Base-by-base conservation (phyloP, 1,139 yeast genomes). In the Blastobotrys apis region DNA sequence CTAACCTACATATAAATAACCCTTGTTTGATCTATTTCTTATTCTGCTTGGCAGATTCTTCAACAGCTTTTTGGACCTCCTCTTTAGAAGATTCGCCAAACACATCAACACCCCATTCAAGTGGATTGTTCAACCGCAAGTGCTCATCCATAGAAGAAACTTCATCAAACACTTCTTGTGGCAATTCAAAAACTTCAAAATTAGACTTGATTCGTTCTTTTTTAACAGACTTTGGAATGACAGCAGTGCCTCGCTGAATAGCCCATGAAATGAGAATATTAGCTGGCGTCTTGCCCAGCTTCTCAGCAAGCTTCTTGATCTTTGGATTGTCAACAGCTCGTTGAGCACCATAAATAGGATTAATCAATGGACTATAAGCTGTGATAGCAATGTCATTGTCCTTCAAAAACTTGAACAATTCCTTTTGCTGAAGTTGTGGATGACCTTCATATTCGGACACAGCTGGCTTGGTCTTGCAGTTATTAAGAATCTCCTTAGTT, bases 401-500 rank as follows among this genome's bases (percentile, higher is more conserved):
- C 62, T 82, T 76, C 51, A 75, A 83, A 61, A 68, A 84, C 55
- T 80, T 74, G 50, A 84, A 65, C 61, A 86, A 71, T 55, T 73
- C 73, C 49, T 76, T 77, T 69, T 86, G 95, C 55, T 82, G 84
- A 64, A 86, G 74, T 71, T 83, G 86, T 52, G 95, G 95, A 65
- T 86, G 95, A 66, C 83, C 88, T 71, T 87, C 96, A 60, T 87
- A 82, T 68, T 87, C 95, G 58, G 83, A 74, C 45, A 77, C 86
- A 43, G 83, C 84, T 41, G 96, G 96, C 58, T 71, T 75, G 59
- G 86, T 78, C 54, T 71, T 76, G 53, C 84, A 81, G 47, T 79
- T 78, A 62, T 87, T 77, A 49, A 84, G 68, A 55, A 86, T 72
- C 59, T 85, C 94, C 59, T 75, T 78, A 52, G 87, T 66, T 58